Base-by-base conservation (phyloP, 257 asterid genomes). In the Thymus quinquecostatus region DNA sequence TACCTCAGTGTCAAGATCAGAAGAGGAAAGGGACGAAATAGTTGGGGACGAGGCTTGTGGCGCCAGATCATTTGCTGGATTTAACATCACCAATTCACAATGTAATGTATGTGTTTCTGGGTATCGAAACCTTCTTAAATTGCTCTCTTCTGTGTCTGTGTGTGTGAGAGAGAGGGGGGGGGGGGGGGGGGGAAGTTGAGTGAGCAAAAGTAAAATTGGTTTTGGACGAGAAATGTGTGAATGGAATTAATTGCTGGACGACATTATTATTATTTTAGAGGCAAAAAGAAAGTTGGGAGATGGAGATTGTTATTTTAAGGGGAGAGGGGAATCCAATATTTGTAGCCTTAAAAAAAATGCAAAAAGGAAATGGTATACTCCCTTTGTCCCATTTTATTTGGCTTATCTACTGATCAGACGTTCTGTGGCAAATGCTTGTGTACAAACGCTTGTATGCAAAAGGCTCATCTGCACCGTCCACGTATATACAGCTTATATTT, bases 1-100 rank as follows among this genome's bases (percentile, higher is more conserved):
- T 80, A 94, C 97, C 99, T 94, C 96, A 27, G 99, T 89, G 82
- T 94, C 97, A 45, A 94, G 96, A 91, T 91, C 97, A 53, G 99
- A 94, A 29, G 99, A 94, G 49, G 97, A 94, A 71, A 86, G 48
- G 14, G 99, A 91, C 11, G 96, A 93, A 69, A 53, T 81, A 3
- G 98, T 90, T 61, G 97, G 97, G 66, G 97, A 91, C 56, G 94
- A 82, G 6, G 89, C 83, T 36, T 27, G 75, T 1, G 88, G 91
- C 70, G 75, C 80, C 82, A 88, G 66, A 64, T 84, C 91, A 80
- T 66, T 85, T 50, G 83, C 83, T 75, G 96, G 97, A 86, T 90
- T 89, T 77, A 85, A 66, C 96, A 87, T n/a, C n/a, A n/a, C n/a
- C n/a, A n/a, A n/a, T n/a, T 92, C 70, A 71, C 75, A 30, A 51